Conservation (phyloP, 2,329 filamentous ascomycete species). For the Ceratocystis cacaofunesta region DNA sequence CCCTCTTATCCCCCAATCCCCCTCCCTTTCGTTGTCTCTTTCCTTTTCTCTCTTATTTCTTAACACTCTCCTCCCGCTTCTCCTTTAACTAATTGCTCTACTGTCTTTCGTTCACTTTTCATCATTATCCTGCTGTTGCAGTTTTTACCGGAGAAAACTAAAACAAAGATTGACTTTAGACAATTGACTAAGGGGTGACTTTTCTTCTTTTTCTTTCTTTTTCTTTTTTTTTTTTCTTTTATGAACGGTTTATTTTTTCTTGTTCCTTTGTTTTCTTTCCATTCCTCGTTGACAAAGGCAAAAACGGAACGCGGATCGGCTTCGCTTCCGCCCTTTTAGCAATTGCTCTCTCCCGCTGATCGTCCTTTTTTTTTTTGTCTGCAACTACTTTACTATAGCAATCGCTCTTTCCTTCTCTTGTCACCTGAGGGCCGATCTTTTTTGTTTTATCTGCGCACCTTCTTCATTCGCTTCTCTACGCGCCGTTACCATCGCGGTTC, state of each 20-base stretch:
- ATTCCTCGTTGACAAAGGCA: slow-evolving; percentile 6
- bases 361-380: background rate
- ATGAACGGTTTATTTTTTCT: slow-evolving; percentile 10
- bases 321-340: slow-evolving; percentile 1
- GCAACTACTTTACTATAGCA: background rate
- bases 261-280: slow-evolving; percentile 17
- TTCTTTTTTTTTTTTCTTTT: slow-evolving; percentile 17
- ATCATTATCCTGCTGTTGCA: background rate
- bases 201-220: slow-evolving; percentile 17
- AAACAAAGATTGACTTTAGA: background rate
- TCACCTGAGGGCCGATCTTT: background rate
- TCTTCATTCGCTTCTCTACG: no score
- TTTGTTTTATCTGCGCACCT: background rate
- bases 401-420: slow-evolving; percentile 4
- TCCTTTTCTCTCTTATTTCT: background rate
- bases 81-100: slow-evolving; percentile 1
- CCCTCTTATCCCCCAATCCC: slow-evolving; percentile 13
- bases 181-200: background rate
- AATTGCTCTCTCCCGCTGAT: background rate
- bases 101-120: background rate
- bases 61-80: background rate
- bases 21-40: slow-evolving; percentile 1
- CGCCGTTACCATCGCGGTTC: no score
- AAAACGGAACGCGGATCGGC: slow-evolving; percentile 10
- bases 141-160: background rate